Percentiles rank a stretch among this genome's conserved stretches.
These are phyloP conservation scores for Teunomyces kruisii DNA, from an alignment of 805 yeast species.

Conservation along the genomic window DNA sequence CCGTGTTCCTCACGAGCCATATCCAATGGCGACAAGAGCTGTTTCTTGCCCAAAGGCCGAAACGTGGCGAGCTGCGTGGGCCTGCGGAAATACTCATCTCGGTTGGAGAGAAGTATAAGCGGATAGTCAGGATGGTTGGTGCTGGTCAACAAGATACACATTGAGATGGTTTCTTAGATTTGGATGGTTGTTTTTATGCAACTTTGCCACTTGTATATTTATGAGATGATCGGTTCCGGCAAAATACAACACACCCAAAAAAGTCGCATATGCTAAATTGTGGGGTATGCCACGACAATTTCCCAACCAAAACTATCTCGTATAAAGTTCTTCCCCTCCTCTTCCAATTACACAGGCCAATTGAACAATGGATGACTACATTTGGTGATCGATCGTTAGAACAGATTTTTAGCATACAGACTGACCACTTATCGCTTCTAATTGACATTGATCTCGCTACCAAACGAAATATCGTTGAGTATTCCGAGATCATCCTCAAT, in stretches of 20 bases:
- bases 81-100: slow-evolving; percentile 82
- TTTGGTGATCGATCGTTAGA: not conserved
- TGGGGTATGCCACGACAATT: no score
- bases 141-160: slow-evolving; percentile 81
- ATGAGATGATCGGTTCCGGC: no score
- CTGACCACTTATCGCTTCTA: not conserved
- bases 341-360: no score
- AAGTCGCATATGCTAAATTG: no score
- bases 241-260: no score
- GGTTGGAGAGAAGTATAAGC: slow-evolving; percentile 71
- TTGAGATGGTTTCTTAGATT: slow-evolving; percentile 21
- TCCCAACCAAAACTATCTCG: not conserved
- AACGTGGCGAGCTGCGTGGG: slow-evolving; percentile 60
- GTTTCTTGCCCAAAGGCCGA: slow-evolving; percentile 30
- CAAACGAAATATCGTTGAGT: slow-evolving; percentile 10
- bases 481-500: slow-evolving; percentile 5
- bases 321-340: not conserved
- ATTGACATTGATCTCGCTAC: slow-evolving; percentile 6
- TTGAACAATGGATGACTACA: no score
- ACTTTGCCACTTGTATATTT: no score
- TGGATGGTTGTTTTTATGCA: no score
- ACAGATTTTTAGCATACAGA: not conserved
- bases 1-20: slow-evolving; percentile 74
- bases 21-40: slow-evolving; percentile 69
- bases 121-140: slow-evolving; percentile 72